Evolutionary conservation across 2,329 filamentous ascomycete species (phyloP), one percentile per base, ranked within the genome.

Genomic region (Fusarium piperis): DNA sequence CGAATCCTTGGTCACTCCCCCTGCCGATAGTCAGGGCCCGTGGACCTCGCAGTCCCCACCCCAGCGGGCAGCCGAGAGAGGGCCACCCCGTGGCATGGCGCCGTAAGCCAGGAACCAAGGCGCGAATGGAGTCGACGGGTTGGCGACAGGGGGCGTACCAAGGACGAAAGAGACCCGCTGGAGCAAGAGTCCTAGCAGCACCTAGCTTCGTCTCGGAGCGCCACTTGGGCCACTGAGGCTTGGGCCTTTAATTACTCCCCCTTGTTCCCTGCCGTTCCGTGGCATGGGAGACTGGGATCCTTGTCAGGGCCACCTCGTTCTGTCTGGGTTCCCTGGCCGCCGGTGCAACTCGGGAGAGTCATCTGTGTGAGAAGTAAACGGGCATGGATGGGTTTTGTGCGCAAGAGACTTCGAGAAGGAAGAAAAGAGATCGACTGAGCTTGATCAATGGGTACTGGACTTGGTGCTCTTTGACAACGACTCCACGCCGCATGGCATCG

Each of bases 161-260:
- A 26, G 33, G 33, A 35, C 26, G 51, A 23, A 61, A 11, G 51
- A 59, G 65, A 67, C 70, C 67, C 72, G 66, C 60, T 56, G 10
- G 35, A 70, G 55, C 60, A 60, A 57, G 44, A 8, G 65, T 64
- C 61, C 67, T 77, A 76, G 74, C 71, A 63, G 51, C 36, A 30
- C 41, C 28, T 72, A 64, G 66, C 44, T 64, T 71, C 65, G 68
- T 77, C 77, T 79, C 68, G 70, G 65, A 59, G 70, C 65, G 73
- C 67, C 71, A 71, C 67, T 64, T 63, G 63, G 64, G 69, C 67
- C 67, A 62, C 61, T 59, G 68, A 60, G 68, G 71, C 69, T 73
- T 66, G 71, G 57, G 69, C 77, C 76, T 77, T 78, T 78, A 74
- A 78, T 74, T 69, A 75, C 65, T 64, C 41, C 48, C 44, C 68